A percentile compares a stretch with the other conserved stretches of the same genome.
phyloP scores from a whole-genome alignment of 176 grass and related monocot genomes.

The Avena eriantha region DNA sequence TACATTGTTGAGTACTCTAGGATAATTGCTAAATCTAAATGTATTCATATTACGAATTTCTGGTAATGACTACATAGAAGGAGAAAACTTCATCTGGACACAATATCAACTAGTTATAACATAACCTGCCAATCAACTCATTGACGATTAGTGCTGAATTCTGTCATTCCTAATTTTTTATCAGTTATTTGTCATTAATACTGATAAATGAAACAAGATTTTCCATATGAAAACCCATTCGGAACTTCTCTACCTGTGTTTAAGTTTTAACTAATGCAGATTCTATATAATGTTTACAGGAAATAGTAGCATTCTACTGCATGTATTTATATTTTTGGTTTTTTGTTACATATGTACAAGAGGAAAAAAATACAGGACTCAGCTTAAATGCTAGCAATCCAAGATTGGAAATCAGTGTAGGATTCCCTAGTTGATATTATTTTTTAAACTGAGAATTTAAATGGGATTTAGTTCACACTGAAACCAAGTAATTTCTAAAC shows the following conservation, averaged over 20 bases:
- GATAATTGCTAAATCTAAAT: slow-evolving; percentile 6
- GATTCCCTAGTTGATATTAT: neutral
- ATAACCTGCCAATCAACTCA: neutral
- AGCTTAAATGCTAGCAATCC: no score
- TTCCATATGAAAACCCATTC: neutral
- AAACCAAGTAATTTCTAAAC: neutral
- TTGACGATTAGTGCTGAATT: slow-evolving; percentile 10
- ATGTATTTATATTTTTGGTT: no score
- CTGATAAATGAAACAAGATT: neutral
- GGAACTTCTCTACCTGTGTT: neutral
- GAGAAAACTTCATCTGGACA: neutral
- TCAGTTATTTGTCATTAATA: neutral
- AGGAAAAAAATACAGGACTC: no score
- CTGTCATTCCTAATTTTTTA: neutral
- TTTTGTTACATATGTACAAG: no score
- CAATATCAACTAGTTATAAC: neutral
- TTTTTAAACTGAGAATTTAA: neutral
- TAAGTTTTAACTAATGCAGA: slow-evolving; percentile 1
- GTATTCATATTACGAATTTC: neutral
- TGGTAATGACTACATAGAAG: slow-evolving; percentile 21
- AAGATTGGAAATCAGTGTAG: no score
- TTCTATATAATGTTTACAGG: neutral
- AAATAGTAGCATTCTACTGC: no score
- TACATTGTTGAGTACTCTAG: neutral
- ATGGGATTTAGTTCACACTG: slow-evolving; percentile 7